phyloP scores from a whole-genome alignment of 768 basidiomycete species.

The Pholiota microspora region DNA sequence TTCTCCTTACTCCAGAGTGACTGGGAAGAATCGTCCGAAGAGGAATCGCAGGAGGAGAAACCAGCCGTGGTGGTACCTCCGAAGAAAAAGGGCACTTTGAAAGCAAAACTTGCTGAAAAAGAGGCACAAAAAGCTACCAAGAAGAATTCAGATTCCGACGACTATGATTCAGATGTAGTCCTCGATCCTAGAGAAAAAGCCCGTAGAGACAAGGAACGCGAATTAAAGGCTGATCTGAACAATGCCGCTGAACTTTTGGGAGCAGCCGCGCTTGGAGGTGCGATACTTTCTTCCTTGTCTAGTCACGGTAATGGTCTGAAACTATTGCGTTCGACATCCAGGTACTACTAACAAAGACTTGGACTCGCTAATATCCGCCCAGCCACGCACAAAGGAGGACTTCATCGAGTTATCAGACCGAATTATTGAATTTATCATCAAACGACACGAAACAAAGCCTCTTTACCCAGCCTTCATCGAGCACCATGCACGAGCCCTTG shows the following conservation, averaged over 20 bases:
- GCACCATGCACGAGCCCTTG: constrained; percentile 74
- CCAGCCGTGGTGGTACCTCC: constrained; percentile 58
- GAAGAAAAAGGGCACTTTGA: constrained; percentile 91
- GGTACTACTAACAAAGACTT: constrained; percentile 69
- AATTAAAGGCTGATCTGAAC: constrained; percentile 84
- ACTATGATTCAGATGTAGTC: constrained; percentile 72
- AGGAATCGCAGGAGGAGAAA: constrained; percentile 65
- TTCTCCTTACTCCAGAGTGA: constrained; percentile 63
- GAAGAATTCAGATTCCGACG: constrained; percentile 40
- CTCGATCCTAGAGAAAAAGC: constrained; percentile 81
- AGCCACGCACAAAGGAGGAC: constrained; percentile 89
- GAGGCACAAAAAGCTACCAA: constrained; percentile 68
- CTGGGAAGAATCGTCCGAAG: constrained; percentile 66
- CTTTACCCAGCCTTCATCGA: constrained; percentile 84
- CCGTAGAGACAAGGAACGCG: constrained; percentile 71
- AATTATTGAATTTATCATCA: constrained; percentile 74
- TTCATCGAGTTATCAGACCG: constrained; percentile 71
- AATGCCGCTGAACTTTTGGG: constrained; percentile 85
- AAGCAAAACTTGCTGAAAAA: constrained; percentile 90
- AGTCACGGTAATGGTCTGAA: neutral
- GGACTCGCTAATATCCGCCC: constrained; percentile 68
- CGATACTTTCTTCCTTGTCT: constrained; percentile 19
- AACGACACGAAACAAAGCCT: constrained; percentile 78
- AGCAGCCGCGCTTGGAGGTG: constrained; percentile 62
- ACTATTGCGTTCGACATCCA: constrained; percentile 22